Conservation (phyloP, 768 basidiomycete species). For the Sarcomyxa edulis region DNA sequence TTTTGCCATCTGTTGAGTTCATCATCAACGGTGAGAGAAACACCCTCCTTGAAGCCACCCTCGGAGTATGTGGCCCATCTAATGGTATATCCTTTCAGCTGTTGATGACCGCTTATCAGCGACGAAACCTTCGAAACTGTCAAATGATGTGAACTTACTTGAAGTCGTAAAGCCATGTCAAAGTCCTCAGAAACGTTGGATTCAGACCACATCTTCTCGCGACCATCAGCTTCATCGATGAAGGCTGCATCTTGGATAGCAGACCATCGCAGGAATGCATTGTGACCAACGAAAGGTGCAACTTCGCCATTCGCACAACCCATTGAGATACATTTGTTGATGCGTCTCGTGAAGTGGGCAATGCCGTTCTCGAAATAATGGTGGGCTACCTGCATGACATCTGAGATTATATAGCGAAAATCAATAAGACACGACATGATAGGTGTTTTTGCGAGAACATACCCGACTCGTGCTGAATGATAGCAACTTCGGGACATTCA, state of each 20-base stretch:
- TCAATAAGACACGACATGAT: neutral
- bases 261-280: constrained; percentile 86
- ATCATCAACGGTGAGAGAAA: constrained; percentile 84
- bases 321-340: constrained; percentile 81
- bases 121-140: too few relatives aligned
- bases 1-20: constrained; percentile 94
- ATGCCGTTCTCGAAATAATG: constrained; percentile 92
- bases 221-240: constrained; percentile 56
- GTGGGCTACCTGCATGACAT: constrained; percentile 87
- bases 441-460: constrained; percentile 16
- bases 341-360: constrained; percentile 81
- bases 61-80: constrained; percentile 85
- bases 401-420: constrained; percentile 22
- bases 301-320: constrained; percentile 78
- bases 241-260: constrained; percentile 85
- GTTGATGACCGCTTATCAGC: constrained; percentile 1
- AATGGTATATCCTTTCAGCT: constrained; percentile 66
- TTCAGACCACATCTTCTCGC: constrained; percentile 80
- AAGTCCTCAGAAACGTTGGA: constrained; percentile 80
- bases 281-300: constrained; percentile 82
- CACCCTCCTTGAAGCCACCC: constrained; percentile 88
- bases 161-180: constrained; percentile 71
- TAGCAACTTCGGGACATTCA: constrained; percentile 78
- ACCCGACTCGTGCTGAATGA: constrained; percentile 90
- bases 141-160: constrained; percentile 19